A percentile compares a stretch with the other conserved stretches of the same genome.
Evolutionary conservation across 2,329 filamentous ascomycete species (phyloP).

Genomic region (Beauveria rudraprayagi): DNA sequence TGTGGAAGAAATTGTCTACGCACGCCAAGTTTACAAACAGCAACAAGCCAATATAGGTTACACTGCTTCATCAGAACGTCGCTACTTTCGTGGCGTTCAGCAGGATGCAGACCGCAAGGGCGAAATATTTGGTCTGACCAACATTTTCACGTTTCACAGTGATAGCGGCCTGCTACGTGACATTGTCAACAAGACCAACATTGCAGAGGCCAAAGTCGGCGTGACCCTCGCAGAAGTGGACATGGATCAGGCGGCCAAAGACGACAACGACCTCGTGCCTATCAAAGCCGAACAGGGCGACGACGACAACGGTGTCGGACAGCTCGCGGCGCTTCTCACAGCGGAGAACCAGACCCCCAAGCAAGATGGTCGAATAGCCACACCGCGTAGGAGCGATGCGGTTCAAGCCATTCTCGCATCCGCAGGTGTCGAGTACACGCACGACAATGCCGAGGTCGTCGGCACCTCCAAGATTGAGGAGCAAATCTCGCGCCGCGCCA

Average conservation of each 20-base stretch:
- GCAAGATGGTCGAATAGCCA: constrained; percentile 26
- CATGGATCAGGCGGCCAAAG: constrained; percentile 51
- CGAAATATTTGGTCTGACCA: constrained; percentile 85
- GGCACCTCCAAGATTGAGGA: constrained; percentile 90
- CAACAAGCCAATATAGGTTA: constrained; percentile 98
- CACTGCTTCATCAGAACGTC: constrained; percentile 80
- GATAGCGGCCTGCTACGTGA: constrained; percentile 79
- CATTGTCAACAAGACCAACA: constrained; percentile 97
- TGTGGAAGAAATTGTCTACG: constrained; percentile 95
- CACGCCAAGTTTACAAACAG: constrained; percentile 96
- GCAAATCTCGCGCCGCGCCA: constrained; percentile 68
- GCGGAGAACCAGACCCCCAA: constrained; percentile 37
- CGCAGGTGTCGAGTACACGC: constrained; percentile 88
- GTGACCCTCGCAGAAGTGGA: constrained; percentile 74
- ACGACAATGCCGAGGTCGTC: constrained; percentile 92
- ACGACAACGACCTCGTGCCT: constrained; percentile 36
- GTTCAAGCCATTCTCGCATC: constrained; percentile 82
- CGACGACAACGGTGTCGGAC: constrained; percentile 61
- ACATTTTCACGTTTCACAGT: constrained; percentile 75
- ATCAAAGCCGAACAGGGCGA: constrained; percentile 43
- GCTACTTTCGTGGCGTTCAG: constrained; percentile 94
- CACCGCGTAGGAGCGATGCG: constrained; percentile 54
- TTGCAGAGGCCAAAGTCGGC: constrained; percentile 84
- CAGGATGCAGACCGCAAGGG: constrained; percentile 75
- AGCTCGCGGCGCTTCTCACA: constrained; percentile 52